Conservation (phyloP, 352 stramenopile species). For the Phytopythium chamaehyphon region DNA sequence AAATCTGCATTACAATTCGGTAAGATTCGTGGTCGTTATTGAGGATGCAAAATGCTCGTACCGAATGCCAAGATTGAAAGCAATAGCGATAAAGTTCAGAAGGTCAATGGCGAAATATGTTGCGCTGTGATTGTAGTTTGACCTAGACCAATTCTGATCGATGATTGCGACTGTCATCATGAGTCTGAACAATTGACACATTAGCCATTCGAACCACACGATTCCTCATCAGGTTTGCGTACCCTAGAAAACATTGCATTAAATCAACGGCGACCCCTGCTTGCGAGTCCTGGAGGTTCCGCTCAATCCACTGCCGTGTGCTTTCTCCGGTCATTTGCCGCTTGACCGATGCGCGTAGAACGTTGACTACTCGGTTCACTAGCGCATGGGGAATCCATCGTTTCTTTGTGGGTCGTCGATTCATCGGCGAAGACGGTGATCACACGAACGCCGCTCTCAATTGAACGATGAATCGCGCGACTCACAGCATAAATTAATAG, state of each 20-base stretch:
- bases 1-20: constrained; percentile 21
- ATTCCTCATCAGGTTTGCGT: background rate
- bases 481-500: too few species aligned
- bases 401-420: background rate
- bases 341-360: constrained; percentile 40
- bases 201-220: background rate
- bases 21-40: background rate
- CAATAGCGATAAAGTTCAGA: constrained; percentile 43
- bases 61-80: constrained; percentile 39
- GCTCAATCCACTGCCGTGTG: constrained; percentile 64
- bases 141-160: constrained; percentile 53
- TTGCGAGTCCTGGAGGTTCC: constrained; percentile 67
- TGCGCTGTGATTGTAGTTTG: constrained; percentile 22
- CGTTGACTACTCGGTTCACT: constrained; percentile 10
- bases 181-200: constrained; percentile 17
- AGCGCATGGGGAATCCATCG: constrained; percentile 8
- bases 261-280: constrained; percentile 51
- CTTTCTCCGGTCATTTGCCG: constrained; percentile 61
- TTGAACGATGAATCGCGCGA: too few species aligned
- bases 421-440: background rate
- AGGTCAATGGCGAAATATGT: constrained; percentile 42
- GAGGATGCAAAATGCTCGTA: constrained; percentile 8
- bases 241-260: constrained; percentile 49
- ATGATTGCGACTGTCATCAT: constrained; percentile 58
- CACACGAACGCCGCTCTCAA: too few species aligned